These are phyloP conservation scores for Ganoderma meredithae DNA, from an alignment of 1,284 basidiomycete species.

Conservation along the genomic window DNA sequence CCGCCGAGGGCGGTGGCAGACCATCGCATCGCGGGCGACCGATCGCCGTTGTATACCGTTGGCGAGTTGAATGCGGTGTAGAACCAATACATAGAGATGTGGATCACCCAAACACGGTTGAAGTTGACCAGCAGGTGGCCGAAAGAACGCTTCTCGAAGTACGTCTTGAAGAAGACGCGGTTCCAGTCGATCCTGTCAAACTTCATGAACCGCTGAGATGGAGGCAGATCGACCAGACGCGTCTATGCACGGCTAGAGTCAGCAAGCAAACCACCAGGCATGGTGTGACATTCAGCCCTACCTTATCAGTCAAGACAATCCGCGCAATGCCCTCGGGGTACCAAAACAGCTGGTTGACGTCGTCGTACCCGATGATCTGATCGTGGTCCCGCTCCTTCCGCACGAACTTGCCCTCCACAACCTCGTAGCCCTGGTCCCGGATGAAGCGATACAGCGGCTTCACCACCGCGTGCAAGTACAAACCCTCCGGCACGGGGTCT, in stretches of 20 bases:
- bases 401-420: conserved; percentile 95
- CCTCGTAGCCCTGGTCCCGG: conserved; percentile 97
- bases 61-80: conserved; percentile 96
- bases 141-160: conserved; percentile 94
- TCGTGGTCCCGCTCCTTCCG: conserved; percentile 94
- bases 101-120: conserved; percentile 97
- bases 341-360: conserved; percentile 99
- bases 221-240: conserved; percentile 88
- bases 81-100: conserved; percentile 92
- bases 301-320: conserved; percentile 90
- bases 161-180: conserved; percentile 96
- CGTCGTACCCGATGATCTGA: conserved; percentile 97
- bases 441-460: conserved; percentile 98
- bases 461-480: conserved; percentile 91
- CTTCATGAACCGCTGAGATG: conserved; percentile 92
- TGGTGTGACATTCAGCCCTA: conserved; percentile 40
- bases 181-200: conserved; percentile 96
- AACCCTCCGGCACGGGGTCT: conserved; percentile 94
- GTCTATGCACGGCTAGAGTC: conserved; percentile 54
- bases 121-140: conserved; percentile 96
- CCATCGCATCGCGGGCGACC: conserved; percentile 82
- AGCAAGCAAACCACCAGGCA: not conserved
- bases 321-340: conserved; percentile 98
- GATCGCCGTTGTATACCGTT: conserved; percentile 72
- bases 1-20: conserved; percentile 91